Base-by-base conservation (phyloP, 371 early-diverging fungal species). In the Chytridiales sp. region DNA sequence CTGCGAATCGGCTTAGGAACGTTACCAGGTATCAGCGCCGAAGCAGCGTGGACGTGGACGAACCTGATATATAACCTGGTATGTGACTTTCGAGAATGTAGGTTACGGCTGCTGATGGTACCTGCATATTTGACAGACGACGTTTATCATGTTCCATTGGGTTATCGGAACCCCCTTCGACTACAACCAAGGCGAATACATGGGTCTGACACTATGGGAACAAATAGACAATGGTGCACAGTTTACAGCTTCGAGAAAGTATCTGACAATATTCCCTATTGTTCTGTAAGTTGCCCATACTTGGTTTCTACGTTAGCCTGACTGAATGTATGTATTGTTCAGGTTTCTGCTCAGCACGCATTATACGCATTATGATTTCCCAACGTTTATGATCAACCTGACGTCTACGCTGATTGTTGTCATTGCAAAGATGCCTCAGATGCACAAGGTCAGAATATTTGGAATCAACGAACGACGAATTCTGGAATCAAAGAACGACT, bases 191-290 rank as follows among this genome's bases (percentile, higher is more conserved):
- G 94, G 94, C 47, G 96, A 91, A n/a, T 93, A 87, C 69, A 92
- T 90, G 67, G 91, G 90, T 39, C 76, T 95, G 54, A 96, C 96
- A 19, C 80, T 97, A 51, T 97, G 98, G 98, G 98, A 97, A 74
- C 98, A 97, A 77, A 94, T 97, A 67, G 98, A 97, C 73, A 86
- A 90, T 54, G 97, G 96, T 40, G 88, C 83, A 29, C 95, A 95
- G 66, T 96, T 95, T 70, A 96, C 98, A n/a, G 93, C 96, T 4
- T 88, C 97, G 30, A 90, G 94, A 62, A 97, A 97, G 74, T 97
- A 90, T 69, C 77, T 95, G 36, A 95, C 94, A 11, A 88, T 89
- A 9, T 84, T 94, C 24, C 98, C 98, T 8, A 92, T 95, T 44
- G 75, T 86, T 43, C 75, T 97, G 95, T 97, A 89, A 83, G 91